These are phyloP conservation scores for Maudiozyma humilis DNA, from an alignment of 1,139 yeast species.

Conservation along the genomic window DNA sequence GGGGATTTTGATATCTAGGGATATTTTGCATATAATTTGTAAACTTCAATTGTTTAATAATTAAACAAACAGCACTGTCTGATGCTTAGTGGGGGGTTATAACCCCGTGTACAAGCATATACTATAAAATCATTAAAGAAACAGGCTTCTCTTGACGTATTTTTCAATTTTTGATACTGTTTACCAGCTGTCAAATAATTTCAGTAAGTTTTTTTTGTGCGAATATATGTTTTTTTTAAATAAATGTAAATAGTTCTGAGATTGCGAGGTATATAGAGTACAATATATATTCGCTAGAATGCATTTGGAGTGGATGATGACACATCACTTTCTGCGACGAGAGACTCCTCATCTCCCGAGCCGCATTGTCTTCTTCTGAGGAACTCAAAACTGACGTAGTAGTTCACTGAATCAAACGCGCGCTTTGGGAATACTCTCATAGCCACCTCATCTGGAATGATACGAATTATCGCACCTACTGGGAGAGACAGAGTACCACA, in stretches of 20 bases:
- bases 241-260: background rate
- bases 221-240: slow-evolving; percentile 3
- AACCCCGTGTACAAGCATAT: too few relatives aligned
- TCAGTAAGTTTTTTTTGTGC: too few relatives aligned
- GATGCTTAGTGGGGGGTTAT: too few relatives aligned
- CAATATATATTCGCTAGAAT: slow-evolving; percentile 5
- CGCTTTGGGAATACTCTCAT: slow-evolving; percentile 58
- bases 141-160: too few relatives aligned
- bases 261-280: background rate
- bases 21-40: too few relatives aligned
- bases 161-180: background rate
- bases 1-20: slow-evolving; percentile 8
- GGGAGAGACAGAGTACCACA: slow-evolving; percentile 84
- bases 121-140: too few relatives aligned
- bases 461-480: slow-evolving; percentile 63
- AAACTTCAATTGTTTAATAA: too few relatives aligned
- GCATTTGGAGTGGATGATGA: slow-evolving; percentile 8
- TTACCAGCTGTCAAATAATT: background rate
- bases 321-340: slow-evolving; percentile 10
- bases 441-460: slow-evolving; percentile 78
- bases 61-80: too few relatives aligned
- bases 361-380: slow-evolving; percentile 25
- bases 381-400: slow-evolving; percentile 43
- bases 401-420: slow-evolving; percentile 41
- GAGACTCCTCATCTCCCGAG: slow-evolving; percentile 16